phyloP scores from a whole-genome alignment of 345 rosid species.

The Excoecaria cochinchinensis region DNA sequence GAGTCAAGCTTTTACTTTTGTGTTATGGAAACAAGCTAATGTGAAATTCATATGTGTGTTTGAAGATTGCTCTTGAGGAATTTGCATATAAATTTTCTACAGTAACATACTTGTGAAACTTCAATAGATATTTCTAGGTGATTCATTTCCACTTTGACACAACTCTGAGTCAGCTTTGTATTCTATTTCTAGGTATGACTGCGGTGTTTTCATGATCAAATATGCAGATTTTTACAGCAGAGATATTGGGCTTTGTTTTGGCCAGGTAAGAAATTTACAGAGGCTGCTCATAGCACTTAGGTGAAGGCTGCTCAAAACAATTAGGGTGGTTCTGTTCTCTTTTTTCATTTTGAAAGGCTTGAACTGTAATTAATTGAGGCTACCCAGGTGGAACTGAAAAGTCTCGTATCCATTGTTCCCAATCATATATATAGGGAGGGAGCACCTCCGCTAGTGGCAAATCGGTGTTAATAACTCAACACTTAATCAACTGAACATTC shows the following conservation, averaged over 20 bases:
- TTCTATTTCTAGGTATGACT: constrained; percentile 72
- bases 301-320: neutral
- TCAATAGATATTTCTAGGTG: too few relatives aligned
- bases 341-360: neutral
- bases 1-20: neutral
- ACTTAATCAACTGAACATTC: neutral
- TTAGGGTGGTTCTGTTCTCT: neutral
- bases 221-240: constrained; percentile 92
- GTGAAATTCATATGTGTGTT: neutral
- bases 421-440: neutral
- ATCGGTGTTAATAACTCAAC: neutral
- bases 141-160: neutral
- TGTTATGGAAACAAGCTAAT: neutral
- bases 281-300: neutral
- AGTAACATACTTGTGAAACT: neutral
- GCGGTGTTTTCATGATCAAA: constrained; percentile 97
- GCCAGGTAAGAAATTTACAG: constrained; percentile 57
- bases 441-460: neutral
- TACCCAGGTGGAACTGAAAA: neutral
- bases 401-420: neutral
- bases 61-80: constrained; percentile 1
- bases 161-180: neutral
- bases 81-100: neutral
- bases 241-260: constrained; percentile 75
- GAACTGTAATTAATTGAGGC: neutral